Evolutionary conservation across 495 filamentous ascomycete genomes (phyloP).

Genomic region (Wilcoxina mikolae): DNA sequence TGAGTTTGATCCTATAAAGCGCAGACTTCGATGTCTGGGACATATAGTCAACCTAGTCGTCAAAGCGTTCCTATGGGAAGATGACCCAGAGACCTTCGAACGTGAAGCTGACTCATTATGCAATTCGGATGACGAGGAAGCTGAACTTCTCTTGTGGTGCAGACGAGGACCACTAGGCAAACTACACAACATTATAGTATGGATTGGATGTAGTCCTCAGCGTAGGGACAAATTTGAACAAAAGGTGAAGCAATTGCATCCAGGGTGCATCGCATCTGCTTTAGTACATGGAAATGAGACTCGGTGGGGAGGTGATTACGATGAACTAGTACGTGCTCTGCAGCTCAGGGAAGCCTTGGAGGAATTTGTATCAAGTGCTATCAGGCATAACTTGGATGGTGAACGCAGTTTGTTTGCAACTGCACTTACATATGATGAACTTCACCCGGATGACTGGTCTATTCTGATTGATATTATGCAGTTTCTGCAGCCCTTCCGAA

Average conservation of each 20-base stretch:
- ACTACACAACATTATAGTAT: no score
- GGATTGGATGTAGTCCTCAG: background rate
- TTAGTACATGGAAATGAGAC: no score
- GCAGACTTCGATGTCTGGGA: background rate
- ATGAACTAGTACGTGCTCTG: background rate
- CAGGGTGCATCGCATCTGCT: background rate
- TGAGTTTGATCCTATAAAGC: background rate
- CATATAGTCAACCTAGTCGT: background rate
- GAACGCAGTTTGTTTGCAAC: no score
- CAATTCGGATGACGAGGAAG: background rate
- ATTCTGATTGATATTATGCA: constrained; percentile 3
- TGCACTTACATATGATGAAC: background rate
- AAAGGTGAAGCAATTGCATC: background rate
- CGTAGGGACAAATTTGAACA: no score
- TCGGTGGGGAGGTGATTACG: background rate
- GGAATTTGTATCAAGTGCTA: background rate
- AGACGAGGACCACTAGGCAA: background rate
- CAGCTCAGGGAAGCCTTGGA: background rate
- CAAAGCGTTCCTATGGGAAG: background rate
- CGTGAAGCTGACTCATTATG: background rate
- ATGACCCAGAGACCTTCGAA: background rate
- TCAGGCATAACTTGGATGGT: no score
- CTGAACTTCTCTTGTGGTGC: background rate
- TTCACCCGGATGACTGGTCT: constrained; percentile 4
- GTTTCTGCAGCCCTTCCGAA: background rate